Evolutionary conservation across 345 rosid genomes (phyloP).

Genomic region (Capsella bursapastoris): DNA sequence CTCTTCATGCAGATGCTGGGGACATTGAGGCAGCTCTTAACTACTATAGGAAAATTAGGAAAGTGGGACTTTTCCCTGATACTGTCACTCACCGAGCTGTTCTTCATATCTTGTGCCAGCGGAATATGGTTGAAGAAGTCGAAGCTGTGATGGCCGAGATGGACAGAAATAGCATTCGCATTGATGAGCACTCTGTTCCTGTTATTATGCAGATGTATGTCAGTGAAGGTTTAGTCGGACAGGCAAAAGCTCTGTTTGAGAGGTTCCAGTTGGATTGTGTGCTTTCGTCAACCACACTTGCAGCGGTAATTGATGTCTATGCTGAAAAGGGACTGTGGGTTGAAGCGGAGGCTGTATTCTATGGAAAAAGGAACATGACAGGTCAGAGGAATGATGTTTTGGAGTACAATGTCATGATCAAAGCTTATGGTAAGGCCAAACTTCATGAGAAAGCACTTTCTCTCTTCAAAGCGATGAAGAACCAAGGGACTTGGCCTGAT

Average conservation of each 20-base stretch:
- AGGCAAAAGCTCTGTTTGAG: conserved; percentile 58
- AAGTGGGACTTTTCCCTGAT: conserved; percentile 82
- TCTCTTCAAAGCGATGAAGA: conserved; percentile 80
- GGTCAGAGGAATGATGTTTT: conserved; percentile 63
- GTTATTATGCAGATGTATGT: conserved; percentile 74
- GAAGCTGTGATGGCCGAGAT: conserved; percentile 70
- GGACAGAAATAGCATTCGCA: conserved; percentile 50
- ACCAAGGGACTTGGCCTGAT: conserved; percentile 89
- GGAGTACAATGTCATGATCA: conserved; percentile 87
- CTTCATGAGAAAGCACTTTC: conserved; percentile 83
- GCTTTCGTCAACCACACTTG: conserved; percentile 63
- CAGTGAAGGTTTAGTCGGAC: conserved; percentile 53
- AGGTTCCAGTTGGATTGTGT: conserved; percentile 51
- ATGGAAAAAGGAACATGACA: conserved; percentile 51
- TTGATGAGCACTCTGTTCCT: conserved; percentile 86
- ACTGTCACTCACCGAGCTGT: conserved; percentile 71
- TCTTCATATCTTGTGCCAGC: conserved; percentile 69
- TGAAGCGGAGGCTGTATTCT: conserved; percentile 78
- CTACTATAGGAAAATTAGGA: conserved; percentile 68
- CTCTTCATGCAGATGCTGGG: conserved; percentile 75
- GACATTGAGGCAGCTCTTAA: conserved; percentile 66
- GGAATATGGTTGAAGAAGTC: conserved; percentile 70
- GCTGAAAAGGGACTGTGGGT: conserved; percentile 83
- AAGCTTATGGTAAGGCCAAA: conserved; percentile 86
- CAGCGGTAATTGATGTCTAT: conserved; percentile 74